A percentile compares a stretch with the other conserved stretches of the same genome.
Evolutionary conservation across 345 rosid genomes (phyloP).

Genomic region (Excoecaria agallocha): DNA sequence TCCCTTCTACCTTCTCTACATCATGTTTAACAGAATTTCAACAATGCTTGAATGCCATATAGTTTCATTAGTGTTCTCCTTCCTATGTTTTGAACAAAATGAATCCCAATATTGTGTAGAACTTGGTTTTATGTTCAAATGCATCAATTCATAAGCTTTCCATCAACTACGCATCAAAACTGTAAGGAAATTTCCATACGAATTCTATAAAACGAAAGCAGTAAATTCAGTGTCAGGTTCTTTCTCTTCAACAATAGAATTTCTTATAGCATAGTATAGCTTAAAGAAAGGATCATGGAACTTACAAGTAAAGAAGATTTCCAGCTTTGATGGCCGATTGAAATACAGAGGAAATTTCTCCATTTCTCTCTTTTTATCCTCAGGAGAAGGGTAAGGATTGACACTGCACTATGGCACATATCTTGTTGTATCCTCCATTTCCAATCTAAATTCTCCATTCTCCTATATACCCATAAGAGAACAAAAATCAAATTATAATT

Average conservation of each 20-base stretch:
- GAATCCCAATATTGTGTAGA: background rate
- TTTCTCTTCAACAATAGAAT: too few species aligned
- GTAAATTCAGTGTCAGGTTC: too few species aligned
- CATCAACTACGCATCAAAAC: too few species aligned
- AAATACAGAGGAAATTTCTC: constrained; percentile 65
- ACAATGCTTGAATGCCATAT: background rate
- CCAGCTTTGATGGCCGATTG: constrained; percentile 81
- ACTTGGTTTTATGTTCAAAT: background rate
- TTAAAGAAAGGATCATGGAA: too few species aligned
- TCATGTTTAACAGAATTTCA: background rate
- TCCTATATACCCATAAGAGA: constrained; percentile 38
- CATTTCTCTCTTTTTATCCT: constrained; percentile 41
- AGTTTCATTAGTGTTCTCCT: background rate
- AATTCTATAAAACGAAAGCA: background rate
- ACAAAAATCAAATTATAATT: background rate
- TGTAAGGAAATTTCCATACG: background rate
- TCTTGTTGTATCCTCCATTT: constrained; percentile 56
- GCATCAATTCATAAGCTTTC: too few species aligned
- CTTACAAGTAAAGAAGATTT: constrained; percentile 84
- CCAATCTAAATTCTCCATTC: constrained; percentile 50
- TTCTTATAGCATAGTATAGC: too few species aligned
- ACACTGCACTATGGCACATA: constrained; percentile 81
- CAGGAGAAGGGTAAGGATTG: constrained; percentile 62
- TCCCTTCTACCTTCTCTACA: too few species aligned
- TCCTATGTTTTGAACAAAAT: background rate